Conservation (phyloP, 2,329 filamentous ascomycete genomes). For the Beauveria varroae region DNA sequence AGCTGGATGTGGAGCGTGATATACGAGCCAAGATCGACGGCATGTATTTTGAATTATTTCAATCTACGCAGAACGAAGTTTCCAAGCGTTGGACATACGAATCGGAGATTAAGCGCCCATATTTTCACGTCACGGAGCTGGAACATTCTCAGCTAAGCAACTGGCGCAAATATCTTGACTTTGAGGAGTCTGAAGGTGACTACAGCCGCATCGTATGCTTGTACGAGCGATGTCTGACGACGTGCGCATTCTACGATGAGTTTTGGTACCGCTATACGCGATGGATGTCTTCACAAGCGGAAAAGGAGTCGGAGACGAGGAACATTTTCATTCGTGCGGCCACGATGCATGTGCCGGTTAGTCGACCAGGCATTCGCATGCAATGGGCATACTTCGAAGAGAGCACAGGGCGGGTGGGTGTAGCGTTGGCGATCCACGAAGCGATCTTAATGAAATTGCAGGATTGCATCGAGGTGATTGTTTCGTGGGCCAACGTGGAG, state of each 20-base stretch:
- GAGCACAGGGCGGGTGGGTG: constrained; percentile 64
- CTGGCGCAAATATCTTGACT: constrained; percentile 95
- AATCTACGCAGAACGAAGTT: constrained; percentile 76
- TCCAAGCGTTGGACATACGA: constrained; percentile 94
- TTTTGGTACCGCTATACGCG: constrained; percentile 97
- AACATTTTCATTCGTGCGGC: constrained; percentile 87
- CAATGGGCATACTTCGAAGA: constrained; percentile 96
- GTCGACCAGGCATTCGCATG: constrained; percentile 72
- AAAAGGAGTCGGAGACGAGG: constrained; percentile 81
- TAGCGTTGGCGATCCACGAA: constrained; percentile 78
- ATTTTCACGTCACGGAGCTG: constrained; percentile 92
- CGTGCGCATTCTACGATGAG: constrained; percentile 90
- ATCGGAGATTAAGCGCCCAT: constrained; percentile 87
- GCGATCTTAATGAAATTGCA: constrained; percentile 71
- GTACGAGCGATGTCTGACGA: constrained; percentile 90
- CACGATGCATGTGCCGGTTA: constrained; percentile 79
- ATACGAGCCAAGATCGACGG: constrained; percentile 72
- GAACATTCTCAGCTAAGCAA: constrained; percentile 78
- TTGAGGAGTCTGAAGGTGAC: constrained; percentile 80
- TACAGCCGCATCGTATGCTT: constrained; percentile 69
- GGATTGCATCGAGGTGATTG: constrained; percentile 77
- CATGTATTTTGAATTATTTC: constrained; percentile 74
- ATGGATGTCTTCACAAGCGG: constrained; percentile 79
- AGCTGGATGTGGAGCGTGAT: constrained; percentile 76
- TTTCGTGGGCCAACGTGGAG: constrained; percentile 80